Evolutionary conservation across 169 alveolate species (phyloP).

Genomic region (Plasmodium sp.): DNA sequence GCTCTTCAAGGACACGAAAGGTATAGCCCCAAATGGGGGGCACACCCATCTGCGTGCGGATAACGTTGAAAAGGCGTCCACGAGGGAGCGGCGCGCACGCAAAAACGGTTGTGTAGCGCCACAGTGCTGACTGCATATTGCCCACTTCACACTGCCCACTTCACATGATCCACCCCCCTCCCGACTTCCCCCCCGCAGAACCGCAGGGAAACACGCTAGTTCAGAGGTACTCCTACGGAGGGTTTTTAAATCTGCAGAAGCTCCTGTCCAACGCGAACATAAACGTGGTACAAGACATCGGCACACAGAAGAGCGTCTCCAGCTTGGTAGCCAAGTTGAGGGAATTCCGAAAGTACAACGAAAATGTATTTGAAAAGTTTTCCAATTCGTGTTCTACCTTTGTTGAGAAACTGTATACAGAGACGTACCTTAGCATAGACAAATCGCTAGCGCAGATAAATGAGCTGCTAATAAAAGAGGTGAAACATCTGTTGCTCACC

Average conservation of each 20-base stretch:
- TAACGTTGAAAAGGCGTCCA: background rate
- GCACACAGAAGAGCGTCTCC: conserved; percentile 4
- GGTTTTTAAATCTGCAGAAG: conserved; percentile 39
- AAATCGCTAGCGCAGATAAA: conserved; percentile 29
- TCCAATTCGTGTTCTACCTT: conserved; percentile 6
- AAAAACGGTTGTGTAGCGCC: background rate
- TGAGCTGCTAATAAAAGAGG: conserved; percentile 68
- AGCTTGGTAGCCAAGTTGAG: background rate
- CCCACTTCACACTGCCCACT: background rate
- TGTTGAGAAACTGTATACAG: conserved; percentile 56
- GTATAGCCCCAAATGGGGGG: background rate
- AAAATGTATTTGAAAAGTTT: conserved; percentile 27
- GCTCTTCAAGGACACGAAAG: conserved; percentile 29
- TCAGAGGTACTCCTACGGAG: conserved; percentile 59
- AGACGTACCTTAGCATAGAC: conserved; percentile 22
- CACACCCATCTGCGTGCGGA: background rate
- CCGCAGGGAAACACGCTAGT: conserved; percentile 11
- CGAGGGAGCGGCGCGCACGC: background rate
- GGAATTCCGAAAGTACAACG: conserved; percentile 9
- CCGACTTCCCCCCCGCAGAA: background rate
- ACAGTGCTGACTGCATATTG: background rate
- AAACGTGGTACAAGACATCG: conserved; percentile 28
- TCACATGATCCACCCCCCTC: background rate
- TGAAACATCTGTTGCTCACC: conserved; percentile 37
- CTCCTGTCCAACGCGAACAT: conserved; percentile 2